Evolutionary conservation across 1,284 basidiomycete species (phyloP), one percentile per base, ranked within the genome.

Genomic region (Rhodofomes roseus): DNA sequence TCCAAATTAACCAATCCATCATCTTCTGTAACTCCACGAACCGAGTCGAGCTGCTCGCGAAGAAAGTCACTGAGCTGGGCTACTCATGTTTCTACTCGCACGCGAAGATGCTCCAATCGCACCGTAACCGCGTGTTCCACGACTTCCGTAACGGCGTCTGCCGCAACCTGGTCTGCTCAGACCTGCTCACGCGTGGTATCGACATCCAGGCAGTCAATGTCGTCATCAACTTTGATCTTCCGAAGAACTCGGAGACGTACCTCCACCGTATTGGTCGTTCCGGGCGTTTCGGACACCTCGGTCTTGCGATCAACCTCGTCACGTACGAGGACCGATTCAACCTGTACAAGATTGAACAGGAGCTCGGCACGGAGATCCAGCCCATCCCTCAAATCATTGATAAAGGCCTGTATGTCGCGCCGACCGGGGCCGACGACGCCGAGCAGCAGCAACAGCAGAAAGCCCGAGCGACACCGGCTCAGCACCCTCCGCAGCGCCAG

Each of bases 71-170:
- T 20, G 96, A 99, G 71, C 89, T 98, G 57, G 97, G 97, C 67
- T 99, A 99, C 77, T 98, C 96, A 54, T 99, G 97, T 82, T 99
- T 99, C 86, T 99, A 98, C 83, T 98, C 96, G 58, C 96, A 99
- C 74, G 97, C 96, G 57, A 97, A 97, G 80, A 99, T 99, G 97
- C 89, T 98, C 18, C 97, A 99, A 78, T 90, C 91, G 37, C 95
- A 98, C 76, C 94, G 97, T 64, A 99, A 99, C 79, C 91, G 96
- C 71, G 97, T 99, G 66, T 99, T 99, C 84, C 97, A 99, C 79
- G 96, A 99, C 76, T 99, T 99, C 86, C 90, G 96, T 66, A 95
- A 95, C 71, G 96, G 96, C 65, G 94, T 96, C 58, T 98, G 96
- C 80, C 90, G 96, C 67, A 99, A 98, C 78, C 87, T 99, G 65